phyloP scores from a whole-genome alignment of 2,329 filamentous ascomycete genomes.

The Diplodia sapinea region DNA sequence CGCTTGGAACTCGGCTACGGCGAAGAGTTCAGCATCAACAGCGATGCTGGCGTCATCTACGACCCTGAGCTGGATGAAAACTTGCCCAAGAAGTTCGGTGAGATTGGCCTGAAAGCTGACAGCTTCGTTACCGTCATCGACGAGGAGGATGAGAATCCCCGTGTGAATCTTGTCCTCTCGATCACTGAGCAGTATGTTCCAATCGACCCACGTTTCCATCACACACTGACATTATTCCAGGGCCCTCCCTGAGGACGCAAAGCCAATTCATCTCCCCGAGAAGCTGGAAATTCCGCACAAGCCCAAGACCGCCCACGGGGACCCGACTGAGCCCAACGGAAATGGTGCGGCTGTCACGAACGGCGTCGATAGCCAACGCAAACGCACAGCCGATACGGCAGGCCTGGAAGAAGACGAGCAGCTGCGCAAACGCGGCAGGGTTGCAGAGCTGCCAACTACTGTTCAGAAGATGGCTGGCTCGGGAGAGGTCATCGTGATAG shows the following conservation, averaged over 20 bases:
- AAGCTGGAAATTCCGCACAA: constrained; percentile 56
- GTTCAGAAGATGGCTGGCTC: constrained; percentile 39
- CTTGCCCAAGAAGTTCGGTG: constrained; percentile 75
- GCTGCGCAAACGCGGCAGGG: constrained; percentile 49
- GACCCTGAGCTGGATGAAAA: constrained; percentile 90
- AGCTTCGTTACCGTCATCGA: constrained; percentile 85
- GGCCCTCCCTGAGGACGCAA: constrained; percentile 50
- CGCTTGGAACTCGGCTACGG: constrained; percentile 74
- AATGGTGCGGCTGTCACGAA: constrained; percentile 38
- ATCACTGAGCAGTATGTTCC: constrained; percentile 65
- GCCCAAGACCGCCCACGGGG: constrained; percentile 44
- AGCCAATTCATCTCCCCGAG: constrained; percentile 60
- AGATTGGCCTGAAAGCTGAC: constrained; percentile 75
- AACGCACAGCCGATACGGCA: constrained; percentile 54
- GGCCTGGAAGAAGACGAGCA: constrained; percentile 47
- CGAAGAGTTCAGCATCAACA: constrained; percentile 80
- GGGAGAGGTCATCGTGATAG: constrained; percentile 43
- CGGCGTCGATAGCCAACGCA: constrained; percentile 49
- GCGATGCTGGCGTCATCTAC: constrained; percentile 78
- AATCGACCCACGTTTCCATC: too few relatives aligned
- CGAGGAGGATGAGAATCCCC: constrained; percentile 75
- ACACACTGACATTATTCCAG: constrained; percentile 31
- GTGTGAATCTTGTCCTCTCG: constrained; percentile 79
- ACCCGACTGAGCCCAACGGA: constrained; percentile 39
- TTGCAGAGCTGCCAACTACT: constrained; percentile 40